These are phyloP conservation scores for Ogataea pignaliae DNA, from an alignment of 805 yeast genomes.

Conservation along the genomic window DNA sequence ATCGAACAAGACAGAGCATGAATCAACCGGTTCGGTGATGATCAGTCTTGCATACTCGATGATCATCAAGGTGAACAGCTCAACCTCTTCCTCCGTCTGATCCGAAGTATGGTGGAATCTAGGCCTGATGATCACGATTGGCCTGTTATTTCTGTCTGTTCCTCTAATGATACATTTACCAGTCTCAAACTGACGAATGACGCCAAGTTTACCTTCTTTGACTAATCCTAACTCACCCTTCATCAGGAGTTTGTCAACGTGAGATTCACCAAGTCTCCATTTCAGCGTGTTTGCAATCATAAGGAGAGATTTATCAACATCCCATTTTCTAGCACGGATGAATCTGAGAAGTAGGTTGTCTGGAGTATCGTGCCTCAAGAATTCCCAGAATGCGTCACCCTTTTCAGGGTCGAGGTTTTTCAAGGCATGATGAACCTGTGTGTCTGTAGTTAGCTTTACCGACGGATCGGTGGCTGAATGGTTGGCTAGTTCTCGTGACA, in stretches of 20 bases:
- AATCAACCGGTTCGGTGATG: constrained; percentile 70
- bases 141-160: constrained; percentile 65
- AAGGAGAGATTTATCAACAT: constrained; percentile 56
- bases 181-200: constrained; percentile 50
- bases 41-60: constrained; percentile 82
- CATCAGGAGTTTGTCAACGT: constrained; percentile 56
- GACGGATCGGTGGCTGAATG: constrained; percentile 25
- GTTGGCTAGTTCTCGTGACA: constrained; percentile 16
- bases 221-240: constrained; percentile 69
- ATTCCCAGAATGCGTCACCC: constrained; percentile 50
- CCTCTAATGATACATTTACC: constrained; percentile 78
- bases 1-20: constrained; percentile 82
- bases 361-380: constrained; percentile 72
- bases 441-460: constrained; percentile 27
- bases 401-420: constrained; percentile 50
- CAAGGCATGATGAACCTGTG: constrained; percentile 44
- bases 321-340: constrained; percentile 84
- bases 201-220: constrained; percentile 39
- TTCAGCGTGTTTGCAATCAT: constrained; percentile 71
- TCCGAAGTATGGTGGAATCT: constrained; percentile 66
- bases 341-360: constrained; percentile 77
- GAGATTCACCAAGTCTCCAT: constrained; percentile 66
- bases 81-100: constrained; percentile 66
- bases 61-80: constrained; percentile 65
- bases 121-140: constrained; percentile 79